Evolutionary conservation across 257 asterid genomes (phyloP).

Genomic region (Petrea volubilis): DNA sequence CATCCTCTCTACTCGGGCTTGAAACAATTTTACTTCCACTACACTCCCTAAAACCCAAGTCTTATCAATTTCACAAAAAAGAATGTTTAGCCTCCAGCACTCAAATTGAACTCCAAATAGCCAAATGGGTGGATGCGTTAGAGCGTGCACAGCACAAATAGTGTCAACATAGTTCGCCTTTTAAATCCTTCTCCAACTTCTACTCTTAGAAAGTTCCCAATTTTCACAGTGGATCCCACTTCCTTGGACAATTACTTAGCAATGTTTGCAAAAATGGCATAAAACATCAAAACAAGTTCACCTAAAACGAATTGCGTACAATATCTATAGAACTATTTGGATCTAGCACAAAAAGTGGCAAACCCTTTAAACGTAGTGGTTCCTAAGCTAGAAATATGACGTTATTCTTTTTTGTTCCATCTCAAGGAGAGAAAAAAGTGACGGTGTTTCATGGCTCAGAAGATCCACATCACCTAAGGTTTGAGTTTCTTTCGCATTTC

Average conservation of each 20-base stretch:
- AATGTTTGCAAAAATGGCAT: slow-evolving; percentile 52
- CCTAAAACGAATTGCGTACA: slow-evolving; percentile 1
- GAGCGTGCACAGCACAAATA: not conserved
- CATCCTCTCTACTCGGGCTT: no score
- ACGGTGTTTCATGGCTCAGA: no score
- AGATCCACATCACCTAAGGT: no score
- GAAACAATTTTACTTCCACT: not conserved
- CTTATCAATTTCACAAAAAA: not conserved
- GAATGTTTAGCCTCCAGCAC: not conserved
- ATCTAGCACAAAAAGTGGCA: not conserved
- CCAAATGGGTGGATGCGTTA: slow-evolving; percentile 2
- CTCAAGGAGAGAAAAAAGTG: no score
- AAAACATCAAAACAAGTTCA: slow-evolving; percentile 16
- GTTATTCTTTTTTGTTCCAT: no score
- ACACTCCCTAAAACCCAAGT: not conserved
- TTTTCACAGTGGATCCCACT: slow-evolving; percentile 79
- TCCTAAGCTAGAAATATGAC: no score
- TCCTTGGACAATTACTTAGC: slow-evolving; percentile 71
- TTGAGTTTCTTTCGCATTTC: no score
- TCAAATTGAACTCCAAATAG: not conserved
- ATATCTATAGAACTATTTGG: not conserved
- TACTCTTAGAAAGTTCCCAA: slow-evolving; percentile 73
- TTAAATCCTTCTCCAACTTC: slow-evolving; percentile 92
- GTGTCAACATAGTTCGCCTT: slow-evolving; percentile 44
- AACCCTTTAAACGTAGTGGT: no score